A percentile compares a stretch with the other conserved stretches of the same genome.
phyloP scores from a whole-genome alignment of 768 basidiomycete genomes.

The Pisolithus orientalis region DNA sequence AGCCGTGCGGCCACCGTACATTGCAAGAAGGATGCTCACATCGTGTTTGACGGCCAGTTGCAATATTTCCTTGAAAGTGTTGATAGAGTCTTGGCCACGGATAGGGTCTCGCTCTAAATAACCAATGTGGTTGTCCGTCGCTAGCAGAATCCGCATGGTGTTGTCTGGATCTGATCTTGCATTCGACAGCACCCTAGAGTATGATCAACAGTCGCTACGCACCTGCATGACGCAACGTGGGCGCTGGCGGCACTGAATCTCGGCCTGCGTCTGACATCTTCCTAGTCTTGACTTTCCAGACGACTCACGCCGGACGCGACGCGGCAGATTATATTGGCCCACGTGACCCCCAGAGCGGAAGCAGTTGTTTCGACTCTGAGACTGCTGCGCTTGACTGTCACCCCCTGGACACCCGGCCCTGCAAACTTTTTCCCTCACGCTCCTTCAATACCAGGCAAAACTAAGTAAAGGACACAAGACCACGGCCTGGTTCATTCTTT shows the following conservation, averaged over 20 bases:
- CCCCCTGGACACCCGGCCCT: not conserved
- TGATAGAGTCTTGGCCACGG: constrained; percentile 90
- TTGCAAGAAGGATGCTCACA: constrained; percentile 37
- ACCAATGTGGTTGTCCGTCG: constrained; percentile 95
- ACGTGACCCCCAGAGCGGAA: not conserved
- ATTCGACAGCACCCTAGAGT: not conserved
- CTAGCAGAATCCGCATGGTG: constrained; percentile 78
- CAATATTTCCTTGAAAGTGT: constrained; percentile 91
- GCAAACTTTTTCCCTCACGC: not conserved
- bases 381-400: not conserved
- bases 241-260: constrained; percentile 25
- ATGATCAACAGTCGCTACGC: constrained; percentile 15
- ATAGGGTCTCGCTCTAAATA: constrained; percentile 93
- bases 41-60: constrained; percentile 86
- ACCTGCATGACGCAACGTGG: constrained; percentile 35
- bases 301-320: not conserved
- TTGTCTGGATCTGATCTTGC: constrained; percentile 46
- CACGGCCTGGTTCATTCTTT: not conserved
- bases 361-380: not conserved
- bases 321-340: not conserved
- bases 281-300: not conserved
- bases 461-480: not conserved
- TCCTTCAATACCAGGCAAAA: not conserved
- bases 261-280: constrained; percentile 22
- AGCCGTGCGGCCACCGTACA: too few relatives aligned